These are phyloP conservation scores for Salix caprea DNA, from an alignment of 345 rosid species.

Conservation along the genomic window DNA sequence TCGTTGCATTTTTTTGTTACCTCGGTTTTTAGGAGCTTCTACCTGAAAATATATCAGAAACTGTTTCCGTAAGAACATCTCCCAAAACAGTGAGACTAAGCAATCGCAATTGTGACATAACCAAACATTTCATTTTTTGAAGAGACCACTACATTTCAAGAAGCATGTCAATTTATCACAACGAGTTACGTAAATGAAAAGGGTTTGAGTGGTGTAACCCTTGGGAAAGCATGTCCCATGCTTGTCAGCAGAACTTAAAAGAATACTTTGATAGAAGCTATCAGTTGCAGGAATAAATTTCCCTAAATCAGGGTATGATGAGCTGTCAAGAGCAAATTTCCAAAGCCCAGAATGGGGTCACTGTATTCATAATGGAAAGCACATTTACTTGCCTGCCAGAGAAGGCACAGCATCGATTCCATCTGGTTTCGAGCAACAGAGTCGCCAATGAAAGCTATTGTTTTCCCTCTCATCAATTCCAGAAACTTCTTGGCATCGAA, in stretches of 20 bases:
- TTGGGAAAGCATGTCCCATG: background rate
- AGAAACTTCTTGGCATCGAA: constrained; percentile 84
- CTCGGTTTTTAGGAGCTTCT: constrained; percentile 83
- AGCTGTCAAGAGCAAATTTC: background rate
- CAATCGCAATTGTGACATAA: background rate
- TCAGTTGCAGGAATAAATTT: background rate
- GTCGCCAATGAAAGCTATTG: constrained; percentile 87
- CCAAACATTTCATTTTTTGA: background rate
- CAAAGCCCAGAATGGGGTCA: background rate
- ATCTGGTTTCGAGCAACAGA: constrained; percentile 98
- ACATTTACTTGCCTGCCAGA: constrained; percentile 80
- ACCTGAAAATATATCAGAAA: constrained; percentile 47
- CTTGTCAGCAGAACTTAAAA: background rate
- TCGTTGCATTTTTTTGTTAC: constrained; percentile 84
- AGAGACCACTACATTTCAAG: background rate
- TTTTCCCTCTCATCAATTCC: constrained; percentile 90
- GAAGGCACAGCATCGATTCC: constrained; percentile 97
- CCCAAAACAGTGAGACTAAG: background rate
- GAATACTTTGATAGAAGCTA: background rate
- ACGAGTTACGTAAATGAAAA: too few relatives aligned
- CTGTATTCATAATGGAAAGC: background rate
- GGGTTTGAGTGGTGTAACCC: too few relatives aligned
- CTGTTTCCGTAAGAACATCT: background rate
- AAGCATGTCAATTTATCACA: background rate
- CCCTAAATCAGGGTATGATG: background rate